Conservation (phyloP, 768 basidiomycete genomes). For the Mycena albidolilacea region DNA sequence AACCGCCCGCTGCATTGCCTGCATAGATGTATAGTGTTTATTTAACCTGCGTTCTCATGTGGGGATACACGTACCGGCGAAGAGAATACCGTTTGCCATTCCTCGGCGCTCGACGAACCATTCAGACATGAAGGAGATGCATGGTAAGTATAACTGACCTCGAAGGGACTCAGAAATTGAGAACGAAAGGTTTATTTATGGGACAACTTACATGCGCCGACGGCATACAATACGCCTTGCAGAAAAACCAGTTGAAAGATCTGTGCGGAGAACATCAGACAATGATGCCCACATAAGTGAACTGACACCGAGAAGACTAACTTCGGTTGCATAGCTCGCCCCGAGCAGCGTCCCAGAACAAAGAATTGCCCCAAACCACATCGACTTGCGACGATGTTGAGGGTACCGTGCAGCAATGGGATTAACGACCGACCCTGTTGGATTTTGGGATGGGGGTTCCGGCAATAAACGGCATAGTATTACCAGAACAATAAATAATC, state of each 20-base stretch:
- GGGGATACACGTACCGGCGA: constrained; percentile 42
- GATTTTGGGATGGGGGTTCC: background rate
- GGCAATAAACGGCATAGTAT: background rate
- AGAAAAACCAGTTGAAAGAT: constrained; percentile 40
- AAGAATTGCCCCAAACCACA: constrained; percentile 30
- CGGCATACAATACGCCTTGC: constrained; percentile 46
- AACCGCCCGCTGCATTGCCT: constrained; percentile 47
- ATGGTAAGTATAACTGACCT: constrained; percentile 46
- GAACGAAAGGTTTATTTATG: background rate
- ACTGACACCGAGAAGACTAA: background rate
- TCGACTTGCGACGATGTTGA: no score
- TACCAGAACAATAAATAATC: constrained; percentile 50
- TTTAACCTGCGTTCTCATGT: background rate
- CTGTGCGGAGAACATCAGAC: constrained; percentile 2
- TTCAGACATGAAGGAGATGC: constrained; percentile 48
- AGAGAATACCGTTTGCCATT: constrained; percentile 50
- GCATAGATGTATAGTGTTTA: background rate
- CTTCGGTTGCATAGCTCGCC: constrained; percentile 45
- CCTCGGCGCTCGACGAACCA: constrained; percentile 51
- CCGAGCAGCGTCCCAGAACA: constrained; percentile 43
- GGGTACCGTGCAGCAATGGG: constrained; percentile 24
- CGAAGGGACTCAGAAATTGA: background rate
- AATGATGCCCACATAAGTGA: no score
- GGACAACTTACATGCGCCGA: constrained; percentile 43
- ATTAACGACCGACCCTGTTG: constrained; percentile 33